phyloP scores from a whole-genome alignment of 140 eudicot species.

The Stevia rebaudiana region DNA sequence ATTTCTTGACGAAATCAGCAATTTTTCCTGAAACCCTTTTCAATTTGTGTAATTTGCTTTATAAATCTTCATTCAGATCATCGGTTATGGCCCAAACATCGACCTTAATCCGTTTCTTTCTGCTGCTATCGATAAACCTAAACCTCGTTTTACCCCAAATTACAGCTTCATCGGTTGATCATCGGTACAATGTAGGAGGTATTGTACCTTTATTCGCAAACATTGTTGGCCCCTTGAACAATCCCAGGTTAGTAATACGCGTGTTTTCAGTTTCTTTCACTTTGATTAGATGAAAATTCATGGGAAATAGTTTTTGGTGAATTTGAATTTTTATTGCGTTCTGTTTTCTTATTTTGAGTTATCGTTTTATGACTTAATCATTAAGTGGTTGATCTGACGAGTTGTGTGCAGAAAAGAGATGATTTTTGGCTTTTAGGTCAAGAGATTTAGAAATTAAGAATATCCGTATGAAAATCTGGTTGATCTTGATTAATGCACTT shows the following conservation, averaged over 20 bases:
- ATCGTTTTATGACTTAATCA: neutral
- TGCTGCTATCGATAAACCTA: conserved; percentile 17
- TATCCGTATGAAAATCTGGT: no score
- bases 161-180: conserved; percentile 34
- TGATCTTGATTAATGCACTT: no score
- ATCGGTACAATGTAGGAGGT: conserved; percentile 66
- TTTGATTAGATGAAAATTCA: neutral
- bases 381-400: neutral
- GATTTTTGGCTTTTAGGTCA: neutral
- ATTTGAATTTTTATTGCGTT: neutral
- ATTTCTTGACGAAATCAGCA: conserved; percentile 10
- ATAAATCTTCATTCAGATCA: neutral
- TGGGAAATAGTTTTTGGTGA: neutral
- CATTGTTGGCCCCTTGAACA: conserved; percentile 67
- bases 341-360: neutral
- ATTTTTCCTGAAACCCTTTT: conserved; percentile 6
- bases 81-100: conserved; percentile 12
- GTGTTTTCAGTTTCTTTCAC: neutral
- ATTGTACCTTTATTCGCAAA: conserved; percentile 55
- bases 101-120: conserved; percentile 1
- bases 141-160: conserved; percentile 18
- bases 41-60: neutral
- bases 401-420: neutral
- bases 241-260: conserved; percentile 56
- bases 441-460: neutral